Conservation (phyloP, 495 filamentous ascomycete genomes). For the Aspergillus kassunensis region DNA sequence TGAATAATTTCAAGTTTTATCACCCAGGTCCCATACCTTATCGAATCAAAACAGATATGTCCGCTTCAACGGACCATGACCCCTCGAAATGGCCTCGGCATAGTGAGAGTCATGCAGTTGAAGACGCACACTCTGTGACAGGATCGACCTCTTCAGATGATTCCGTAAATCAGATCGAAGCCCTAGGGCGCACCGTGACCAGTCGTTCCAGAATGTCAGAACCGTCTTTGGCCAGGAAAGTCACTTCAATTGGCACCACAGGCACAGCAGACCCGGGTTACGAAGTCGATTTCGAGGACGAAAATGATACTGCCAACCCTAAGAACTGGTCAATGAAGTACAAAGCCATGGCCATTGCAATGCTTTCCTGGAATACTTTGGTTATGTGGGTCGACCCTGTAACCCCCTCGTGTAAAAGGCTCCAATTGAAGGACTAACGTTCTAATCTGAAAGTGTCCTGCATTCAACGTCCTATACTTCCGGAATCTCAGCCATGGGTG, state of each 20-base stretch:
- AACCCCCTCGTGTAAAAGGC: too few relatives aligned
- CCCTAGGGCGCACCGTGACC: slow-evolving; percentile 27
- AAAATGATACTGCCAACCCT: slow-evolving; percentile 65
- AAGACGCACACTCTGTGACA: slow-evolving; percentile 25
- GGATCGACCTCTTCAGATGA: slow-evolving; percentile 31
- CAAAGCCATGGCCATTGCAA: slow-evolving; percentile 56
- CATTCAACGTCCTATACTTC: slow-evolving; percentile 64
- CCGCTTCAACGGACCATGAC: slow-evolving; percentile 17
- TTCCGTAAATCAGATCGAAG: slow-evolving; percentile 26
- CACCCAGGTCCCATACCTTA: not conserved
- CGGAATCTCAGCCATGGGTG: slow-evolving; percentile 18
- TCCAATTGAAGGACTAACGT: not conserved
- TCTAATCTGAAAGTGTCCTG: slow-evolving; percentile 50
- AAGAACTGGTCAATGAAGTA: slow-evolving; percentile 71
- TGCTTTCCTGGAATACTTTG: slow-evolving; percentile 70
- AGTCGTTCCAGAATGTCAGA: slow-evolving; percentile 21
- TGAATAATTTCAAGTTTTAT: not conserved
- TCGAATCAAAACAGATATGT: slow-evolving; percentile 12
- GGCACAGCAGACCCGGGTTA: slow-evolving; percentile 61
- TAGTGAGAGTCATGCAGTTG: slow-evolving; percentile 17
- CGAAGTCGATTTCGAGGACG: slow-evolving; percentile 69
- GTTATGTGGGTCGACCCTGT: slow-evolving; percentile 49
- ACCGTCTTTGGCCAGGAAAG: slow-evolving; percentile 30
- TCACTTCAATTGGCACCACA: slow-evolving; percentile 54
- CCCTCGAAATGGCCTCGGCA: slow-evolving; percentile 25